Conservation (phyloP, 495 filamentous ascomycete genomes). For the Daldinia decipiens region DNA sequence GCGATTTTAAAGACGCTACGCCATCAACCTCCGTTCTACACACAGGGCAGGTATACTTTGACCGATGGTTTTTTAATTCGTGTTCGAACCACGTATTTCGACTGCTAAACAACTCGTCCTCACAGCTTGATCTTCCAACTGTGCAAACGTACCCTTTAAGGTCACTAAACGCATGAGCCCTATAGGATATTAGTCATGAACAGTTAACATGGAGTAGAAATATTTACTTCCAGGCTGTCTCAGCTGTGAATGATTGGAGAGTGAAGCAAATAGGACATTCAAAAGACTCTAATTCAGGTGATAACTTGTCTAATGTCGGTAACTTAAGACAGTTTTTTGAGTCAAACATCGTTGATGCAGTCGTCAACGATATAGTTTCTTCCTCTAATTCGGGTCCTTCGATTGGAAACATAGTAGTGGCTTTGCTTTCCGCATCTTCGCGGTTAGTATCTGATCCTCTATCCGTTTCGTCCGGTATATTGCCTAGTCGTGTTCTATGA, state of each 20-base stretch:
- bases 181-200: not conserved
- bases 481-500: constrained; percentile 28
- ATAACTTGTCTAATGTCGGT: not conserved
- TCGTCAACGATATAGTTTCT: not conserved
- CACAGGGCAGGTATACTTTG: constrained; percentile 40
- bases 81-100: constrained; percentile 24
- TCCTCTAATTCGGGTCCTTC: not conserved
- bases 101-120: constrained; percentile 36
- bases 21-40: constrained; percentile 16
- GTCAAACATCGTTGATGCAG: not conserved
- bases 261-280: not conserved
- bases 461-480: not conserved
- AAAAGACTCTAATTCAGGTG: not conserved
- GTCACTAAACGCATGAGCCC: not conserved
- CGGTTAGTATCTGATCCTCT: not conserved
- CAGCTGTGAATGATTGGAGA: not conserved
- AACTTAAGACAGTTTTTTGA: not conserved
- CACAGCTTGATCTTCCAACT: not conserved
- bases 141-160: not conserved
- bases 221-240: not conserved
- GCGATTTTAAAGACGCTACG: not conserved
- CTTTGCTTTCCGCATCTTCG: not conserved
- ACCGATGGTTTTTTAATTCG: constrained; percentile 46
- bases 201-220: not conserved
- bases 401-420: not conserved